Conservation (phyloP, 345 rosid genomes). For the Cochlearia excelsa region DNA sequence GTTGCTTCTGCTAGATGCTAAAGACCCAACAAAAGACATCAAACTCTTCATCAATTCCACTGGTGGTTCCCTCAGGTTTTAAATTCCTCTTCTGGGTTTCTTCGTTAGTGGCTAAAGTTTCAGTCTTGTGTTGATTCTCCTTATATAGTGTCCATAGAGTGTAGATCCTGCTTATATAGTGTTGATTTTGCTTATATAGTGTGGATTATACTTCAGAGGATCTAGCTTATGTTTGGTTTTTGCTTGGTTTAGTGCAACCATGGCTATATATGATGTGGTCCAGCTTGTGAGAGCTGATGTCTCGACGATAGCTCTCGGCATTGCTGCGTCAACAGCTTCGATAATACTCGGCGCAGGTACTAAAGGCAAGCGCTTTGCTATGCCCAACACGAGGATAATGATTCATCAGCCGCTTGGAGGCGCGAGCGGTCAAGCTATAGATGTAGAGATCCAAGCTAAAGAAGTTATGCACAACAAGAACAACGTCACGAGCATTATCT, state of each 20-base stretch:
- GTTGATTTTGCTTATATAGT: background rate
- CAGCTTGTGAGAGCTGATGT: conserved; percentile 92
- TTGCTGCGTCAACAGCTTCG: conserved; percentile 88
- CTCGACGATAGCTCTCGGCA: conserved; percentile 82
- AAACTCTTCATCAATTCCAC: conserved; percentile 79
- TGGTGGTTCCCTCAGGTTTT: conserved; percentile 90
- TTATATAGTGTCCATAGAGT: too few species aligned
- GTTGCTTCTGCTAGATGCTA: conserved; percentile 81
- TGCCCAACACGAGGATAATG: conserved; percentile 96
- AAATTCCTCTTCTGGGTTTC: conserved; percentile 2
- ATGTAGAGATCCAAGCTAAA: conserved; percentile 81
- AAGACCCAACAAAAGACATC: conserved; percentile 84
- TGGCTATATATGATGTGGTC: conserved; percentile 91
- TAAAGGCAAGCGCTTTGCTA: conserved; percentile 90
- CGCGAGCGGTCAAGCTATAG: conserved; percentile 80
- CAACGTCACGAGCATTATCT: conserved; percentile 61
- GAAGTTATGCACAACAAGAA: conserved; percentile 91
- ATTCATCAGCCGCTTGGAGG: conserved; percentile 94
- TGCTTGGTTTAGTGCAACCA: conserved; percentile 62
- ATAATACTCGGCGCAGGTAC: conserved; percentile 90
- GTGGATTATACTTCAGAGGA: conserved; percentile 6
- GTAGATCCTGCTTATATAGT: too few species aligned
- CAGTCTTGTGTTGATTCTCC: conserved; percentile 4
- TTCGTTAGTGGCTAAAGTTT: conserved; percentile 1
- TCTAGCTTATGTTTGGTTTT: conserved; percentile 1